phyloP scores from a whole-genome alignment of 306 rosid genomes.

The Medicago lupulina region DNA sequence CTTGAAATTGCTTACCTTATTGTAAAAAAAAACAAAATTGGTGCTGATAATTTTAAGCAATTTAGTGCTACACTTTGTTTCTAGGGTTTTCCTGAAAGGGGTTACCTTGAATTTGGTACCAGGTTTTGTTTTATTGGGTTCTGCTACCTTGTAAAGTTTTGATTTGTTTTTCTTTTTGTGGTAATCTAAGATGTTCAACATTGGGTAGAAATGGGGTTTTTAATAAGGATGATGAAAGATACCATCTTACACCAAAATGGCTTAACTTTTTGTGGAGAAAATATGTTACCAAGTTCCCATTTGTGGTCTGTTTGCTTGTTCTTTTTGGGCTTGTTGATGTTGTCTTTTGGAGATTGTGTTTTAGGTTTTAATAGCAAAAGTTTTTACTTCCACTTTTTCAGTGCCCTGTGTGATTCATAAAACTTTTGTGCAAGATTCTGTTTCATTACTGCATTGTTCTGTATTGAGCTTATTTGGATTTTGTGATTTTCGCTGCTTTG shows the following conservation, averaged over 20 bases:
- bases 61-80: too few species aligned
- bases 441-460: neutral
- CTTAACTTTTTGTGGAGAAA: neutral
- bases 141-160: neutral
- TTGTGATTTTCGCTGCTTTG: neutral
- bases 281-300: neutral
- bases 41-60: neutral
- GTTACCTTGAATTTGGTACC: too few species aligned
- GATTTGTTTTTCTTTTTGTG: neutral
- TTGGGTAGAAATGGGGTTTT: neutral
- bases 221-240: neutral
- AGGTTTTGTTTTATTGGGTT: neutral
- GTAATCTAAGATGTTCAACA: neutral
- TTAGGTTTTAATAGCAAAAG: constrained; percentile 3
- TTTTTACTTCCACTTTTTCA: neutral
- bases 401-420: neutral
- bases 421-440: neutral
- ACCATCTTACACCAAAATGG: neutral
- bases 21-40: neutral
- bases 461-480: neutral
- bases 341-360: neutral
- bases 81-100: too few species aligned
- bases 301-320: neutral
- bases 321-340: neutral
- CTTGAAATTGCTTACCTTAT: constrained; percentile 8